phyloP scores from a whole-genome alignment of 2,329 filamentous ascomycete species.

The Epichloe gansuensis region DNA sequence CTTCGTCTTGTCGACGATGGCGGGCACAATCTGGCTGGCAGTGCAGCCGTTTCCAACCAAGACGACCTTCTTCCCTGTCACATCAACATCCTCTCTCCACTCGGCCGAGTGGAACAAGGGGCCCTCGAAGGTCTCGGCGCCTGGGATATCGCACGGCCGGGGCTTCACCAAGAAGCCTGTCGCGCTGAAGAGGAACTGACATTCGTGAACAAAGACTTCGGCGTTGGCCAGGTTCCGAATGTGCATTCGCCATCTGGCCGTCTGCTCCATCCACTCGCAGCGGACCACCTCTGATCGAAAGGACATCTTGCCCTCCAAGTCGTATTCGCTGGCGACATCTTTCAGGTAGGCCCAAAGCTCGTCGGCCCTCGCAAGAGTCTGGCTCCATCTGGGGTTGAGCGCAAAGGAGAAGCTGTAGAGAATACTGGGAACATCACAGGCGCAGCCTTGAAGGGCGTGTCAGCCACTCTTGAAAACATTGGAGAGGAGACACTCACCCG shows the following conservation, averaged over 20 bases:
- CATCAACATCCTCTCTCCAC: constrained; percentile 39
- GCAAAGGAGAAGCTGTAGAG: constrained; percentile 51
- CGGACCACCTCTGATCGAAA: constrained; percentile 25
- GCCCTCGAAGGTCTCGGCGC: constrained; percentile 31
- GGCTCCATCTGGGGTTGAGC: constrained; percentile 48
- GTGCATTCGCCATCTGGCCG: constrained; percentile 22
- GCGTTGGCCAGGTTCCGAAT: constrained; percentile 15
- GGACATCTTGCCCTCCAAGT: constrained; percentile 25
- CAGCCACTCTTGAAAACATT: neutral
- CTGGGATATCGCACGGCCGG: constrained; percentile 31
- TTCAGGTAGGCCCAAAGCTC: constrained; percentile 49
- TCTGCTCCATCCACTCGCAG: constrained; percentile 26
- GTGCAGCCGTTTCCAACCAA: constrained; percentile 45
- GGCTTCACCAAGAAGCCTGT: constrained; percentile 23
- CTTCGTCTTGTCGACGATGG: constrained; percentile 23
- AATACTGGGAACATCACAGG: constrained; percentile 46
- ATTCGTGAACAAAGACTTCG: constrained; percentile 21
- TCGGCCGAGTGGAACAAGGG: constrained; percentile 40
- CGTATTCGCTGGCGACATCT: constrained; percentile 34
- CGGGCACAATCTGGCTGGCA: constrained; percentile 39
- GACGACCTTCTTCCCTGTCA: constrained; percentile 34
- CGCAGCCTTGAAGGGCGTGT: constrained; percentile 18
- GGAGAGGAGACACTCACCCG: neutral
- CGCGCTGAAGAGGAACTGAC: constrained; percentile 26
- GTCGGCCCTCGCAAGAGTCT: constrained; percentile 39